Base-by-base conservation (phyloP, 177 flowering plant genomes). In the Tripterygium wilfordii region DNA sequence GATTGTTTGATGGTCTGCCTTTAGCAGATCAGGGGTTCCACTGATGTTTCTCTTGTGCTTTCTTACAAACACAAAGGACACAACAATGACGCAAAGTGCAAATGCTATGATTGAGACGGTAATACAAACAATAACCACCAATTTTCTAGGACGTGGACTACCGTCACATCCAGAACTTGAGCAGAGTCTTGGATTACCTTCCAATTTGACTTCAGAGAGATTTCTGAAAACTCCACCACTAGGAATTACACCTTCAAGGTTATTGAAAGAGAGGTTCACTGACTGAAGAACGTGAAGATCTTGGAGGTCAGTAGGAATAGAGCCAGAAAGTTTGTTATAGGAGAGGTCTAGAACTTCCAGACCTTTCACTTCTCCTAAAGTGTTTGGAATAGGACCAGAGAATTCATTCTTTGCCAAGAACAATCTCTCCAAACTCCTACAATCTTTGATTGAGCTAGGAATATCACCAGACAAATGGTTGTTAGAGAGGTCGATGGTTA, bases 221-320 rank as follows among this genome's bases (percentile, higher is more conserved):
- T 70, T 65, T 15, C 12, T 13, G 21, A 76, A 78, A 2, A 78
- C 17, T 3, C 78, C 80, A n/a, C n/a, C n/a, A 3, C 36, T 40
- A 4, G 79, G 79, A 35, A 80, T 23, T 37, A 22, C 42, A 23
- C 86, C 86, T 54, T 75, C 65, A 0, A 80, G 60, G 39, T 63
- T 17, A 44, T 80, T 80, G 56, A 60, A 75, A 36, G 82, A 75
- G n/a, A 80, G 61, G 42, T 80, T 66, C 51, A 80, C 35, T 1
- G 24, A 39, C 7, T 48, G 55, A 27, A 74, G 70, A 33, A 42
- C 63, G 1, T 37, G 42, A 2, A 69, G 45, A 0, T 61, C 23
- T 43, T 55, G 36, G 0, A 79, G 43, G 1, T 52, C 33, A 2
- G 14, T 4, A 4, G 80, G 85, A 39, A 79, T 65, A 5, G 50